Percentiles rank a stretch among this genome's conserved stretches.
phyloP scores from a whole-genome alignment of 2,329 filamentous ascomycete genomes.

The Neophaeococcomyces mojaviensis region DNA sequence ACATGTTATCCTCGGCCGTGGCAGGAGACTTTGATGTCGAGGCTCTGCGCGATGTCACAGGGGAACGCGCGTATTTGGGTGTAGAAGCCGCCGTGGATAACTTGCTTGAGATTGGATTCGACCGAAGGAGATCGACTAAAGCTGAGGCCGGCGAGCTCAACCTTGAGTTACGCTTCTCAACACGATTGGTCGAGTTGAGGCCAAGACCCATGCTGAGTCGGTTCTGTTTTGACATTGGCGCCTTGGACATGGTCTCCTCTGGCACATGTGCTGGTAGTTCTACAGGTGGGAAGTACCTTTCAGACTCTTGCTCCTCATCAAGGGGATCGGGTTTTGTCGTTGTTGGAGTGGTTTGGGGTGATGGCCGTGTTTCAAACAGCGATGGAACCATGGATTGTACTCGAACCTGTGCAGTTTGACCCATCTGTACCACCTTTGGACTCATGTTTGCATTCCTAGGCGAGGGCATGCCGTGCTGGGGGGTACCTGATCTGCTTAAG shows the following conservation, averaged over 20 bases:
- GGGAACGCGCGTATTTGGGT: background rate
- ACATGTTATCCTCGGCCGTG: background rate
- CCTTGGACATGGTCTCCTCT: slow-evolving; percentile 17
- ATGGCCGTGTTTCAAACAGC: background rate
- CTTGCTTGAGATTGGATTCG: background rate
- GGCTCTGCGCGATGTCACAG: background rate
- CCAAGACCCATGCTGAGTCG: slow-evolving; percentile 20
- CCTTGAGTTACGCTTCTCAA: background rate
- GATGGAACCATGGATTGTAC: slow-evolving; percentile 7
- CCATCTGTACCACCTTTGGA: slow-evolving; percentile 2
- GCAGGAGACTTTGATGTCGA: background rate
- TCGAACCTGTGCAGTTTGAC: background rate
- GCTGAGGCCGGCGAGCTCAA: background rate
- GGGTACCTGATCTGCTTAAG: background rate
- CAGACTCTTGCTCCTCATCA: background rate
- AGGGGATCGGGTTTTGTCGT: background rate
- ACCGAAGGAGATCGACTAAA: slow-evolving; percentile 4
- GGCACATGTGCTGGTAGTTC: slow-evolving; percentile 23
- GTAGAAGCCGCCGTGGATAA: background rate
- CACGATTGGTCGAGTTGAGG: slow-evolving; percentile 5
- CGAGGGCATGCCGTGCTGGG: slow-evolving; percentile 3
- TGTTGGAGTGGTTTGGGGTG: background rate
- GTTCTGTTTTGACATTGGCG: slow-evolving; percentile 21
- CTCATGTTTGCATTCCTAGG: slow-evolving; percentile 1
- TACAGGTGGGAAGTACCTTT: slow-evolving; percentile 10